Conservation (phyloP, 2,329 filamentous ascomycete genomes). For the Cytospora piceae region DNA sequence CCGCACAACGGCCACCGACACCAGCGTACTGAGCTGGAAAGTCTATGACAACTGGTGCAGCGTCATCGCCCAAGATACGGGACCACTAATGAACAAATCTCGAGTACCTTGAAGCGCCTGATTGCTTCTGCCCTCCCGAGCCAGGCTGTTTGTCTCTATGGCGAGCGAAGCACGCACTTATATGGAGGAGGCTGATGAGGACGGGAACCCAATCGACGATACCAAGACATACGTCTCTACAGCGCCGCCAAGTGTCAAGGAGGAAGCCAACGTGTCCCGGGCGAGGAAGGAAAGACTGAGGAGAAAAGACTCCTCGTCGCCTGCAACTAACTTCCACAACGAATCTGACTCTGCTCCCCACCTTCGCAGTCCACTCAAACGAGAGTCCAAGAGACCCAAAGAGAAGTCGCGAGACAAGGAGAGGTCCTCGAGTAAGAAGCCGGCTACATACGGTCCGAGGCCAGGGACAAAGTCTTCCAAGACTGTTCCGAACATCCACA, state of each 20-base stretch:
- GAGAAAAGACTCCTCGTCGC: conserved; percentile 45
- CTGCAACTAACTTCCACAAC: conserved; percentile 39
- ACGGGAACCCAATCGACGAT: conserved; percentile 46
- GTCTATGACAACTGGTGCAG: not conserved
- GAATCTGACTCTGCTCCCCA: conserved; percentile 52
- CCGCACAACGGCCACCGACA: conserved; percentile 7
- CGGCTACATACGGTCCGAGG: conserved; percentile 23
- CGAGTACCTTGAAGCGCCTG: conserved; percentile 7
- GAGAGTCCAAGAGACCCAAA: conserved; percentile 40
- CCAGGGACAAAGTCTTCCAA: conserved; percentile 44
- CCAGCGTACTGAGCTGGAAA: conserved; percentile 22
- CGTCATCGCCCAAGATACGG: conserved; percentile 1
- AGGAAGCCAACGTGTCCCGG: conserved; percentile 57
- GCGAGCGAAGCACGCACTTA: conserved; percentile 46
- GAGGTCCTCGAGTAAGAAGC: conserved; percentile 38
- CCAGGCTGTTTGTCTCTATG: conserved; percentile 44
- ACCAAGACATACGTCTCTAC: conserved; percentile 52
- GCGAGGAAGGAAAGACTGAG: conserved; percentile 47
- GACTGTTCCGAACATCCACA: conserved; percentile 40
- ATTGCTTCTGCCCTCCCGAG: not conserved
- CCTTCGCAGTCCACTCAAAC: conserved; percentile 39
- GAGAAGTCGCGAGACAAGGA: conserved; percentile 36
- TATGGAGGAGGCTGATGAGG: conserved; percentile 57
- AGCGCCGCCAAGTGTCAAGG: conserved; percentile 49
- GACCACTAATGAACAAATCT: conserved; percentile 12